Conservation (phyloP, 2,329 filamentous ascomycete species). For the Sclerotinia spermophila region DNA sequence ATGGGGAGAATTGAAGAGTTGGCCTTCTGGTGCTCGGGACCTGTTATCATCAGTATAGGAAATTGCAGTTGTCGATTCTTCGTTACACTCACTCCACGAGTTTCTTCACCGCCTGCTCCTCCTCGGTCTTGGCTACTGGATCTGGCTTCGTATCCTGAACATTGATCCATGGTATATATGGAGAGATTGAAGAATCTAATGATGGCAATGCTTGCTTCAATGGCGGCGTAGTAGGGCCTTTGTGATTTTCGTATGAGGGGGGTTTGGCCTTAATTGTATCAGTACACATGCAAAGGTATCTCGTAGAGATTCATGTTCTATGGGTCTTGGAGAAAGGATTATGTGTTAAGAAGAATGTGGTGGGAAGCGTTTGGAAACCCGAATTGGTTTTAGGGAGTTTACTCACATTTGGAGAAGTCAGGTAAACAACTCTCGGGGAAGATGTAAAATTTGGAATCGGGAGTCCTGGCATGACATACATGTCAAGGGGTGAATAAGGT, state of each 20-base stretch:
- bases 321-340: background rate
- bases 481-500: background rate
- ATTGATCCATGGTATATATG: background rate
- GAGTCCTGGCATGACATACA: background rate
- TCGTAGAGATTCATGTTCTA: background rate
- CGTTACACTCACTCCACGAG: background rate
- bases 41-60: conserved; percentile 23
- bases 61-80: background rate
- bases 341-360: background rate
- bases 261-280: conserved; percentile 15
- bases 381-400: background rate
- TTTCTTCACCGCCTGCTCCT: background rate
- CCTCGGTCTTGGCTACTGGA: background rate
- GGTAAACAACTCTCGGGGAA: background rate
- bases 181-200: background rate
- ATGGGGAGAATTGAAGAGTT: conserved; percentile 29
- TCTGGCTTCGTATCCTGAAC: background rate
- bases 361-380: background rate
- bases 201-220: background rate
- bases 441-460: background rate
- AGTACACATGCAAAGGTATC: background rate
- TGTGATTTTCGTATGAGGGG: conserved; percentile 20
- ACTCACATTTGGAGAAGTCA: background rate
- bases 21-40: conserved; percentile 19
- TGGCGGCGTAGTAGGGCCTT: background rate